Base-by-base conservation (phyloP, 1,284 basidiomycete genomes). In the Sporisorium reilianum region DNA sequence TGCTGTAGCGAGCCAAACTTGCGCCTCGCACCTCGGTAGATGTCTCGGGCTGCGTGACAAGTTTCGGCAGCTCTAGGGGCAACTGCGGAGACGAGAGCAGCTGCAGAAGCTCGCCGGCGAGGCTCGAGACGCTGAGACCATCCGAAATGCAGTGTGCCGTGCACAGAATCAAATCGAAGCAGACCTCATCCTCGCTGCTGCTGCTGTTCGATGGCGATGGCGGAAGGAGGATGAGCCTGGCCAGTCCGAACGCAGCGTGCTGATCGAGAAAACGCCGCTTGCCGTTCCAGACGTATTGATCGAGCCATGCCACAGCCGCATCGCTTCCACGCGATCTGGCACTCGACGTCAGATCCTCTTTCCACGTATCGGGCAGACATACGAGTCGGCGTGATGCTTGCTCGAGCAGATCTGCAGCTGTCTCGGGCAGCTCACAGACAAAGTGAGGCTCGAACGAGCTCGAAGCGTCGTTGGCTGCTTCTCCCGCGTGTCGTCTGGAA, bases 391-490 rank as follows among this genome's bases (percentile, higher is more conserved):
- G 28, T 10, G 67, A 59, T 3, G 72, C 63, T n/a, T 34, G 36
- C 6, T 63, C 42, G 54, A 75, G 55, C 32, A 75, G 23, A 16
- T 52, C 52, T 9, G 59, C 46, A 20, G 64, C 57, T 9, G 66
- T 53, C 10, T 30, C 9, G 14, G 67, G 64, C 11, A 66, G 18
- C 20, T 70, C 40, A 30, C 64, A 66, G n/a, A 75, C 36, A 40
- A 75, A 75, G 28, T 75, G 72, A 30, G 72, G 72, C 55, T 75
- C 72, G 20, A 64, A 75, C 36, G 72, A 75, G 56, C 60, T 63
- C 0, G 72, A 70, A 6, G 46, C 72, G 44, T 75, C 72, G 5
- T 59, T 34, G 5, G 65, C 55, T 41, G 71, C 65, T 50, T 70
- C 67, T 11, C 72, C 72, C 3, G 38, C 32, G 22, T 67, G 63